Percentiles rank a stretch among this genome's conserved stretches.
These are phyloP conservation scores for Kurtzmaniella natalensis DNA, from an alignment of 1,139 yeast genomes.

Conservation along the genomic window DNA sequence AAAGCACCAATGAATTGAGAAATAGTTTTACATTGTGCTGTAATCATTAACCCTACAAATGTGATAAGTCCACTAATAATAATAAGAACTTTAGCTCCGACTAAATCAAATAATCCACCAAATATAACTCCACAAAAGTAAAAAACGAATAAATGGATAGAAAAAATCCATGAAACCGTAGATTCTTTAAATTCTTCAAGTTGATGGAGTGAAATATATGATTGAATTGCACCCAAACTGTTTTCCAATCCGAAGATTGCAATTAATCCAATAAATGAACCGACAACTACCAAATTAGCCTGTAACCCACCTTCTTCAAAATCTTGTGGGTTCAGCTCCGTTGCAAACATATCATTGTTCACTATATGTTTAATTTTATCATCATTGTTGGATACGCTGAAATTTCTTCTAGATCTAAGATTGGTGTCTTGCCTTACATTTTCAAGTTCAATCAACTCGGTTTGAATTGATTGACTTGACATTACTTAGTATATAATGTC, in stretches of 20 bases:
- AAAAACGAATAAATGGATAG: conserved; percentile 51
- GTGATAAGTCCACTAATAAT: conserved; percentile 42
- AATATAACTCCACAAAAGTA: conserved; percentile 55
- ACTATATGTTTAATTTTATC: too few relatives aligned
- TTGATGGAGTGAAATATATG: conserved; percentile 51
- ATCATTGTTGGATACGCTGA: too few relatives aligned
- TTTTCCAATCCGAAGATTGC: conserved; percentile 64
- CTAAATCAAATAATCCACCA: conserved; percentile 58
- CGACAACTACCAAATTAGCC: conserved; percentile 59
- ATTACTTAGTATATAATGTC: too few relatives aligned
- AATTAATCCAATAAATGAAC: conserved; percentile 55
- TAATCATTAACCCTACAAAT: conserved; percentile 45
- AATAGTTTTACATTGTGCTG: conserved; percentile 49
- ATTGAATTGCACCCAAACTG: conserved; percentile 57
- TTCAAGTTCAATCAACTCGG: neutral
- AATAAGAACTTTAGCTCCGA: conserved; percentile 48
- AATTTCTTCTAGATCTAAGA: neutral
- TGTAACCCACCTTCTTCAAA: conserved; percentile 63
- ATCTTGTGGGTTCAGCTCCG: conserved; percentile 21
- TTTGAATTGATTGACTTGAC: too few relatives aligned
- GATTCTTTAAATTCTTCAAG: conserved; percentile 37
- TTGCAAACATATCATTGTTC: conserved; percentile 17
- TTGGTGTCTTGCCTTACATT: neutral
- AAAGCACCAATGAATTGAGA: conserved; percentile 60
- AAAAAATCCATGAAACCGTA: conserved; percentile 60